phyloP scores from a whole-genome alignment of 2,329 filamentous ascomycete genomes.

The Venturia pyrina region DNA sequence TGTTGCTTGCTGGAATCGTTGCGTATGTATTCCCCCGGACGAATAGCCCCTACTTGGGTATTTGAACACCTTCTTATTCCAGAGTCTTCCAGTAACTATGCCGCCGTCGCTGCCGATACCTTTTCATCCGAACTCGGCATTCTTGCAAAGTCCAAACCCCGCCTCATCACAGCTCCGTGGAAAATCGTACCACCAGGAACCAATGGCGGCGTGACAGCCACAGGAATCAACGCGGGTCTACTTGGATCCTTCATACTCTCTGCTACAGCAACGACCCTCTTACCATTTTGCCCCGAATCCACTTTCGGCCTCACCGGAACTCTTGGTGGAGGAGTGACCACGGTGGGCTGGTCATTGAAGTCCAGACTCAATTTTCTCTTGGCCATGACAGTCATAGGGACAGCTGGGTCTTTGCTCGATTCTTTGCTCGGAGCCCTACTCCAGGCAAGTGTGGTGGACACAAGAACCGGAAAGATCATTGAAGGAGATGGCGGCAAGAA shows the following conservation, averaged over 20 bases:
- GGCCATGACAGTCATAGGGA: constrained; percentile 59
- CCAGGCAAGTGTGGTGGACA: constrained; percentile 79
- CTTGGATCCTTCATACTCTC: constrained; percentile 63
- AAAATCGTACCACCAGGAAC: constrained; percentile 79
- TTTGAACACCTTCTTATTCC: not conserved
- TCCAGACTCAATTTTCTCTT: constrained; percentile 39
- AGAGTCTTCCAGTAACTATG: constrained; percentile 59
- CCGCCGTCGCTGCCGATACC: constrained; percentile 83
- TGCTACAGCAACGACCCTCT: constrained; percentile 53
- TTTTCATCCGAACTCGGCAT: constrained; percentile 95
- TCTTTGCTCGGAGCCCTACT: constrained; percentile 76
- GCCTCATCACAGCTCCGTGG: constrained; percentile 76
- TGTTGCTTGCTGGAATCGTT: constrained; percentile 38
- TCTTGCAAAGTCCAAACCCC: constrained; percentile 61
- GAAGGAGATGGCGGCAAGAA: constrained; percentile 69
- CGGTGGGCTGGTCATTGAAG: constrained; percentile 44
- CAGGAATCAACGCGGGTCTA: constrained; percentile 64
- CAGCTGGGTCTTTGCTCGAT: constrained; percentile 73
- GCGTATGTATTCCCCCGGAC: constrained; percentile 24
- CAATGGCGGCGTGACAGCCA: constrained; percentile 78
- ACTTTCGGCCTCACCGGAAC: constrained; percentile 14
- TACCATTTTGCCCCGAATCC: constrained; percentile 53
- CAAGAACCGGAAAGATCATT: constrained; percentile 74
- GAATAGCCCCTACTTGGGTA: too few species aligned
- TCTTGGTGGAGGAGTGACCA: constrained; percentile 16